These are phyloP conservation scores for Ilyonectria sp. DNA, from an alignment of 2,329 filamentous ascomycete genomes.

Conservation along the genomic window DNA sequence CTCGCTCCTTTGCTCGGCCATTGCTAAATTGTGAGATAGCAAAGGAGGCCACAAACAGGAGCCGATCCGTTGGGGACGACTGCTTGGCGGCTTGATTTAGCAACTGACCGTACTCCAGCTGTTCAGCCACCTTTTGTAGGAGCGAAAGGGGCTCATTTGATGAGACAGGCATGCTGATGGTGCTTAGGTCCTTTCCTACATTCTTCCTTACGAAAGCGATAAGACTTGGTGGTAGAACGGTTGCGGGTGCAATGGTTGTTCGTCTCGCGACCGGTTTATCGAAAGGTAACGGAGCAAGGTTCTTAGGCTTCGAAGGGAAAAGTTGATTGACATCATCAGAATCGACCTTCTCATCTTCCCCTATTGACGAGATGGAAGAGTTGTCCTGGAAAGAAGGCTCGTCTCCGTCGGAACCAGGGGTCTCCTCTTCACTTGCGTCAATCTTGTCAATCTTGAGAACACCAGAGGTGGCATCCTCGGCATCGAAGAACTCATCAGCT, in stretches of 20 bases:
- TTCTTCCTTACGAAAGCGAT: slow-evolving; percentile 97
- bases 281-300: slow-evolving; percentile 83
- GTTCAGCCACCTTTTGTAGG: slow-evolving; percentile 90
- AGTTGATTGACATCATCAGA: slow-evolving; percentile 74
- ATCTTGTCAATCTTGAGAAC: slow-evolving; percentile 85
- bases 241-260: slow-evolving; percentile 79
- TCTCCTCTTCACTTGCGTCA: slow-evolving; percentile 78
- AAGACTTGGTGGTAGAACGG: slow-evolving; percentile 86
- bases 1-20: slow-evolving; percentile 87
- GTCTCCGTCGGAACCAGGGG: slow-evolving; percentile 68
- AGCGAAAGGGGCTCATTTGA: slow-evolving; percentile 94
- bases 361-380: slow-evolving; percentile 72
- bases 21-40: slow-evolving; percentile 90
- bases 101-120: slow-evolving; percentile 90
- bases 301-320: slow-evolving; percentile 84
- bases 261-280: slow-evolving; percentile 76
- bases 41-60: slow-evolving; percentile 91
- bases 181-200: slow-evolving; percentile 96
- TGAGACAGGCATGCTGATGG: slow-evolving; percentile 97
- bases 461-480: slow-evolving; percentile 76
- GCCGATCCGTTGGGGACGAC: slow-evolving; percentile 74
- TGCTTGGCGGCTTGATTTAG: slow-evolving; percentile 82
- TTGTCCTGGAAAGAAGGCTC: slow-evolving; percentile 69
- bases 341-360: slow-evolving; percentile 70
- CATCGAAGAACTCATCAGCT: slow-evolving; percentile 95